phyloP scores from a whole-genome alignment of 495 filamentous ascomycete genomes.

The Lasiosphaeria hispida region DNA sequence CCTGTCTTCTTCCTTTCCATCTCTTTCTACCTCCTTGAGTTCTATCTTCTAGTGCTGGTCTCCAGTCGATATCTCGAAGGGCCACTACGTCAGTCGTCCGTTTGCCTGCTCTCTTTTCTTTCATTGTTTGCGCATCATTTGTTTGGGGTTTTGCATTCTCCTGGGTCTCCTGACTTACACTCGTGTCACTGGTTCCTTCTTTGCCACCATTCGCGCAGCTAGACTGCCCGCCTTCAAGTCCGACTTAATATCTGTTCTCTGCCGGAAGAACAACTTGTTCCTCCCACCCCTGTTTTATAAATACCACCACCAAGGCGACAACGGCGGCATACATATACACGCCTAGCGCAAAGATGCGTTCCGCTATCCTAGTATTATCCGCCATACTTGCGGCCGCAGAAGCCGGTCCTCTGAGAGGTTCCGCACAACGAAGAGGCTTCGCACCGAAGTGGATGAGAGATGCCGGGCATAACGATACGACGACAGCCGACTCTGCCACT shows the following conservation, averaged over 20 bases:
- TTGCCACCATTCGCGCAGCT: too few relatives aligned
- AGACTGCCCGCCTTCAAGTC: too few relatives aligned
- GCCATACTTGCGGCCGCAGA: conserved; percentile 19
- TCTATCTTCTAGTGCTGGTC: not conserved
- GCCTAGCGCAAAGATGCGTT: conserved; percentile 22
- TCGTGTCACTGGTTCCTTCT: too few relatives aligned
- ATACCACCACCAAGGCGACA: not conserved
- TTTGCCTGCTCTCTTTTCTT: too few relatives aligned
- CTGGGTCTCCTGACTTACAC: too few relatives aligned
- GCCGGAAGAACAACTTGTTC: not conserved
- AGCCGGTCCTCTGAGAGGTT: conserved; percentile 27
- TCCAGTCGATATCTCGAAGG: not conserved
- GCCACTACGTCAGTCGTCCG: too few relatives aligned
- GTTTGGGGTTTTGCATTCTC: too few relatives aligned
- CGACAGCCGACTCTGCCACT: not conserved
- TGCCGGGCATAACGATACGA: not conserved
- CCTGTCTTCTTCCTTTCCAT: not conserved
- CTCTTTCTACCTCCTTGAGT: not conserved
- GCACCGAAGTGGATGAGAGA: conserved; percentile 10
- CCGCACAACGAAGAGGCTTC: not conserved
- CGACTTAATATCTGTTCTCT: too few relatives aligned
- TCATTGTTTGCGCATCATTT: too few relatives aligned
- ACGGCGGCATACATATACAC: not conserved
- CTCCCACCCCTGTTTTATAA: not conserved
- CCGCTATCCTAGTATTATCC: conserved; percentile 13